Conservation (phyloP, 441 rosid species). For the Arabidopsis lyrata region DNA sequence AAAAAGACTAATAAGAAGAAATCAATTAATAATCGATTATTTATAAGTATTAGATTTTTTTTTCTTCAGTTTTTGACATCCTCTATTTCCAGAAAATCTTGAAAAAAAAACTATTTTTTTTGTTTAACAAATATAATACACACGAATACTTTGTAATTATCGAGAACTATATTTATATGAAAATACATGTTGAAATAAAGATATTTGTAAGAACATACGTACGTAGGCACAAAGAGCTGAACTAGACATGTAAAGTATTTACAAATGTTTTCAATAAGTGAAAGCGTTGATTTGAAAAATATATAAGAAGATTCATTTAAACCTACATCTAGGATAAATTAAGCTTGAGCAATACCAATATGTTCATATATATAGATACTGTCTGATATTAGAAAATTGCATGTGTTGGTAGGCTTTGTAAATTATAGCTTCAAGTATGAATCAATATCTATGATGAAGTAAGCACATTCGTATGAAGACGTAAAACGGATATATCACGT, state of each 20-base stretch:
- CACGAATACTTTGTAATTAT: background rate
- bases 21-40: background rate
- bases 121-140: background rate
- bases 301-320: background rate
- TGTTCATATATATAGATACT: too few species aligned
- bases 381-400: too few species aligned
- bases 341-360: background rate
- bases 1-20: background rate
- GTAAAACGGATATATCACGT: conserved; percentile 8
- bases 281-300: background rate
- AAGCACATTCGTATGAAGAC: conserved; percentile 32
- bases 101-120: background rate
- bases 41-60: background rate
- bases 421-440: too few species aligned
- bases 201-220: background rate
- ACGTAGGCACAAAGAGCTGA: background rate
- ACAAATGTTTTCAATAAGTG: background rate
- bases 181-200: background rate
- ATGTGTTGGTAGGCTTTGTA: too few species aligned
- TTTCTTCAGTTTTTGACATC: too few species aligned
- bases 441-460: background rate
- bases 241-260: background rate
- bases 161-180: background rate
- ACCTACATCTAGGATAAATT: background rate
- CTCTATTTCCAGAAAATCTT: background rate